Evolutionary conservation across 345 rosid genomes (phyloP).

Genomic region (Eutrema japonicum): DNA sequence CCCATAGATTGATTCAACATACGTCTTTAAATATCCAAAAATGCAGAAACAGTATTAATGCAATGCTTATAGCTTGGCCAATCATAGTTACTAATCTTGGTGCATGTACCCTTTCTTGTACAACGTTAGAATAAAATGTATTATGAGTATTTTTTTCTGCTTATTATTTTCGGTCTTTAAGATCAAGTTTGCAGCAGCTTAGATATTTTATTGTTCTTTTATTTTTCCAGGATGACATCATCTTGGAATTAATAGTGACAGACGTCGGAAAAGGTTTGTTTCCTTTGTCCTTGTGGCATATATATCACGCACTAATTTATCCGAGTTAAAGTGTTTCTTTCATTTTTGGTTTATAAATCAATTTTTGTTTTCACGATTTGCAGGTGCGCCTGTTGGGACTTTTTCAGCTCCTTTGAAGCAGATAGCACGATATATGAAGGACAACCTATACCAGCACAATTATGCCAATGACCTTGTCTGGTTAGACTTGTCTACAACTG

Average conservation of each 20-base stretch:
- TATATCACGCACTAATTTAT: slow-evolving; percentile 5
- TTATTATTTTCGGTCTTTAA: slow-evolving; percentile 26
- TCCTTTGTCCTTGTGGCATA: slow-evolving; percentile 16
- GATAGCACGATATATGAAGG: slow-evolving; percentile 58
- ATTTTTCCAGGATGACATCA: slow-evolving; percentile 62
- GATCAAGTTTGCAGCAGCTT: slow-evolving; percentile 17
- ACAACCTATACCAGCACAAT: slow-evolving; percentile 49
- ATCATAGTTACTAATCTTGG: slow-evolving; percentile 28
- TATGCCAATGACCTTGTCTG: slow-evolving; percentile 60
- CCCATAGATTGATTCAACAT: neutral
- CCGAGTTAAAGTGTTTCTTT: slow-evolving; percentile 2
- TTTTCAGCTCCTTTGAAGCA: slow-evolving; percentile 73
- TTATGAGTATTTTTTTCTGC: slow-evolving; percentile 9
- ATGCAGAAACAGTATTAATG: slow-evolving; percentile 13
- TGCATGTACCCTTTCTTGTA: slow-evolving; percentile 25
- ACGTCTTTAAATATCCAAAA: slow-evolving; percentile 7
- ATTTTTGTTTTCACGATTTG: slow-evolving; percentile 32
- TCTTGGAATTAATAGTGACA: slow-evolving; percentile 68
- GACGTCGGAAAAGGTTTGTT: slow-evolving; percentile 73
- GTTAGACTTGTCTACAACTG: slow-evolving; percentile 65
- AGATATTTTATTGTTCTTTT: slow-evolving; percentile 16
- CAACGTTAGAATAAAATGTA: slow-evolving; percentile 17
- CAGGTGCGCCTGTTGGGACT: slow-evolving; percentile 79
- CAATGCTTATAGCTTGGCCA: slow-evolving; percentile 18
- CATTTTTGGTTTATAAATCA: slow-evolving; percentile 17